A percentile compares a stretch with the other conserved stretches of the same genome.
Conservation (phyloP, 2,329 filamentous ascomycete genomes). For the Mariannaea elegans region DNA sequence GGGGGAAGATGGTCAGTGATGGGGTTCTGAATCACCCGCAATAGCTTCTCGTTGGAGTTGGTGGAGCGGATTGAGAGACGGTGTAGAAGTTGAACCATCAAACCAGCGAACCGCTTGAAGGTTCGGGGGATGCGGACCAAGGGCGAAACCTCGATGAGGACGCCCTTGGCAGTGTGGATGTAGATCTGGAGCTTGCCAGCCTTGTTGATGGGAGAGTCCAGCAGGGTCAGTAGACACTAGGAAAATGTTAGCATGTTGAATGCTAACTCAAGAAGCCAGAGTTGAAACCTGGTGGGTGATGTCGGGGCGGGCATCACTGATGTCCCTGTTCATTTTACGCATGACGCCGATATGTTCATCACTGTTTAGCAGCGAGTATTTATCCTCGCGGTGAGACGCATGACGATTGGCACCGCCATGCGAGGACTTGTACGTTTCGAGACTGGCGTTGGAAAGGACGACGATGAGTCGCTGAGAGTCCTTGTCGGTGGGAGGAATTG, state of each 20-base stretch:
- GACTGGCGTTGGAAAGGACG: slow-evolving; percentile 93
- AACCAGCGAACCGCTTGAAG: slow-evolving; percentile 97
- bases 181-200: slow-evolving; percentile 97
- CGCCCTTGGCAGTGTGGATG: slow-evolving; percentile 96
- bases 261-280: slow-evolving; percentile 45
- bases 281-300: slow-evolving; percentile 92
- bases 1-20: slow-evolving; percentile 96
- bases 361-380: slow-evolving; percentile 97
- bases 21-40: slow-evolving; percentile 97
- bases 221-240: slow-evolving; percentile 93
- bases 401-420: slow-evolving; percentile 73
- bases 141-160: slow-evolving; percentile 97
- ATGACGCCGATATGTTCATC: slow-evolving; percentile 99
- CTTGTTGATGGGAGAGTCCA: slow-evolving; percentile 99
- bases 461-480: slow-evolving; percentile 92
- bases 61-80: slow-evolving; percentile 95
- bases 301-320: slow-evolving; percentile 95
- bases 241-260: slow-evolving; percentile 55
- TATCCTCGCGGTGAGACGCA: slow-evolving; percentile 81
- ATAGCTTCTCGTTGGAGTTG: slow-evolving; percentile 95
- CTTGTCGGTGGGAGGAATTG: slow-evolving; percentile 87
- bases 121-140: slow-evolving; percentile 97
- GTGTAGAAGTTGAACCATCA: slow-evolving; percentile 98
- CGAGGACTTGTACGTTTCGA: slow-evolving; percentile 96
- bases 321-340: slow-evolving; percentile 99